Base-by-base conservation (phyloP, 495 filamentous ascomycete genomes). In the Cercophora scortea region DNA sequence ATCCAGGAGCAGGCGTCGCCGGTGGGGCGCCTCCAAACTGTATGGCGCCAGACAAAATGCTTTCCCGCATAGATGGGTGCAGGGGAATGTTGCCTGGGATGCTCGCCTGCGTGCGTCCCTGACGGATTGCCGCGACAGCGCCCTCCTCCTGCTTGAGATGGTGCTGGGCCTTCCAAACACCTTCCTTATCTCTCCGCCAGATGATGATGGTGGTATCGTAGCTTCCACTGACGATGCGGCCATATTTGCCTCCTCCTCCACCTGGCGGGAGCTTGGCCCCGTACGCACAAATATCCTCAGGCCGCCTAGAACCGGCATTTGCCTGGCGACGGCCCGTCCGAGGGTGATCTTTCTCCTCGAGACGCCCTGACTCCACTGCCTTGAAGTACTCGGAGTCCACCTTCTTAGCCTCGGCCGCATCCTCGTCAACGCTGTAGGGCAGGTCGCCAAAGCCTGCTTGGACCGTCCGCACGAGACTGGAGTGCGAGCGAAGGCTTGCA, bases 161-260 rank as follows among this genome's bases (percentile, higher is more conserved):
- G 55, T 89, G 84, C 15, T 81, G 80, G 49, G 79, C 77, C 33
- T 80, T 79, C 92, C 93, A 98, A 34, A 81, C 76, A 3, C 89
- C 90, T 56, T 94, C 81, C 19, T 76, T 77, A 51, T 91, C 86
- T 45, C 88, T 84, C 53, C 86, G 85, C 93, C 93, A 98, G 46
- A 98, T 88, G 55, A 96, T 87, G 52, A 98, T 88, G 38, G 82
- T 88, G 70, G 96, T 89, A 58, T 98, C 93, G 59, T 98, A 98
- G 7, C 89, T 95, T 18, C 93, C 93, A 12, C 89, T 94, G 16
- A 98, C 88, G 52, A 98, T 97, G 15, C 90, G 80, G 19, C 83
- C 85, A 77, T 92, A 92, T 55, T 75, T 75, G 61, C 89, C 88
- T 13, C 90, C 90, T 17, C 90, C 90, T 13, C 90, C 90, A 32